Base-by-base conservation (phyloP, 1,284 basidiomycete genomes). In the Tilletia caries region DNA sequence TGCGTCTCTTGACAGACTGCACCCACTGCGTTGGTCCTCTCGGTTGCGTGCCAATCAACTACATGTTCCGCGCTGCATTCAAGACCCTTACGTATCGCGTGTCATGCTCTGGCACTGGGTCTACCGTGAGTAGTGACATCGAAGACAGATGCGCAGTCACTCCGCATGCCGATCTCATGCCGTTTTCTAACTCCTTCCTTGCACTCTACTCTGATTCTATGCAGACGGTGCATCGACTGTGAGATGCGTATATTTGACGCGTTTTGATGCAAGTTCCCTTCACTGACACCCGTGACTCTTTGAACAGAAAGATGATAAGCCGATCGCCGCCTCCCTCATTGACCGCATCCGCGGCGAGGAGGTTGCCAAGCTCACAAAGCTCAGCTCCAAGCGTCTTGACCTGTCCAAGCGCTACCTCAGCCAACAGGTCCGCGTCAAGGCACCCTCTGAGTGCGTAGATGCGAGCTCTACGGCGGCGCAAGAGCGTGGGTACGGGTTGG, bases 21-120 rank as follows among this genome's bases (percentile, higher is more conserved):
- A 89, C 91, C 0, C 91, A 93, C 27, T 98, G 94, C 96, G 89
- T 98, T 70, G 91, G 91, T 64, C 95, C 96, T 0, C 95, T 96
- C 82, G 95, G 95, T 58, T 98, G 96, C 84, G 95, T 98, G 60
- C 95, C 95, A 23, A 90, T 98, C 85, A 93, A 95, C 86, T 89
- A 91, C 84, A 88, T 96, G 82, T 50, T 20, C 18, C 46, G 5
- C 4, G 46, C 46, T 5, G 18, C 10, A 10, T 20, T 44, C 25
- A 23, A 18, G 46, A 23, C 52, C 52, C 48, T 52, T 58, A 18
- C n/a, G 52, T 58, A 58, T 50, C 18, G 4, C n/a, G n/a, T n/a
- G n/a, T n/a, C n/a, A n/a, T n/a, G n/a, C n/a, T n/a, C n/a, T n/a
- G n/a, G n/a, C n/a, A n/a, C n/a, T n/a, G n/a, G n/a, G n/a, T n/a